phyloP scores from a whole-genome alignment of 768 basidiomycete genomes.

The Xerocomus spinulosus region DNA sequence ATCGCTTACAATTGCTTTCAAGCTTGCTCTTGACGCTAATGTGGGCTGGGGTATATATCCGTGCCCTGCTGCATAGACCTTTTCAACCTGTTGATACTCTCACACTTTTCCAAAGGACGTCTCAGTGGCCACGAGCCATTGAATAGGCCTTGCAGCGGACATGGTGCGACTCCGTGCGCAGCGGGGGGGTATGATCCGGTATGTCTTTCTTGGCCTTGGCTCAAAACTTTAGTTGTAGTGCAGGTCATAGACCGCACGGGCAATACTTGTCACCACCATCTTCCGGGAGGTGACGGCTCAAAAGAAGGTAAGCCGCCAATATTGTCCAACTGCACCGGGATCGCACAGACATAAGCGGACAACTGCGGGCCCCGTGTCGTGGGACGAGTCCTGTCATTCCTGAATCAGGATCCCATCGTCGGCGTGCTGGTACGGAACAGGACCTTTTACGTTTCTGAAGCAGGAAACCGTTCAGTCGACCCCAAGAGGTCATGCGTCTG shows the following conservation, averaged over 20 bases:
- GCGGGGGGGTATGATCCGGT: slow-evolving; percentile 4
- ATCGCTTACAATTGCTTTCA: slow-evolving; percentile 21
- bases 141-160: background rate
- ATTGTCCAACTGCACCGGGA: background rate
- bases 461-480: slow-evolving; percentile 5
- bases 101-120: background rate
- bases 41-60: background rate
- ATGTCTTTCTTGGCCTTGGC: background rate
- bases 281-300: slow-evolving; percentile 1
- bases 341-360: background rate
- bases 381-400: slow-evolving; percentile 4
- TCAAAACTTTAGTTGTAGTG: background rate
- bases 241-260: background rate
- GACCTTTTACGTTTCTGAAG: background rate
- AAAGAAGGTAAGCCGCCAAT: slow-evolving; percentile 4
- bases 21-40: background rate
- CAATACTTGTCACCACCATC: background rate
- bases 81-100: background rate
- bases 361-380: slow-evolving; percentile 8
- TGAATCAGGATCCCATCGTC: slow-evolving; percentile 1
- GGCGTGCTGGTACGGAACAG: slow-evolving; percentile 5
- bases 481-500: slow-evolving; percentile 7
- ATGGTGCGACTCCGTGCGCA: background rate
- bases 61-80: background rate
- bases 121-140: no score